phyloP scores from a whole-genome alignment of 495 filamentous ascomycete species.

The Patellaria atrata region DNA sequence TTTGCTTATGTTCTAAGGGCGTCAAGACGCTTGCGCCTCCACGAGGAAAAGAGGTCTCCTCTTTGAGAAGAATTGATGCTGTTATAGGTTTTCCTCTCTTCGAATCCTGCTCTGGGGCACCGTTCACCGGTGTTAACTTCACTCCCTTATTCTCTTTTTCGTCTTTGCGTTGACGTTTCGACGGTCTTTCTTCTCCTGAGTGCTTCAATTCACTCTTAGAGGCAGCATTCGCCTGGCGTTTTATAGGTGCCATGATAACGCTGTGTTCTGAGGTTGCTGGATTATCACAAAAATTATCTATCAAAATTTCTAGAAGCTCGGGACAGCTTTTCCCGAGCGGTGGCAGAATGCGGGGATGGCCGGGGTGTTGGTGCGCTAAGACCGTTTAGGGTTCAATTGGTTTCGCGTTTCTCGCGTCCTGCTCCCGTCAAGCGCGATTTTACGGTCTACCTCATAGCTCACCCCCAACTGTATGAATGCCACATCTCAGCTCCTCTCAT shows the following conservation, averaged over 20 bases:
- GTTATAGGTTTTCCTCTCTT: slow-evolving; percentile 8
- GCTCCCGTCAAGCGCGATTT: not conserved
- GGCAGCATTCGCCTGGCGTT: slow-evolving; percentile 13
- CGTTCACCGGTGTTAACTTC: slow-evolving; percentile 2
- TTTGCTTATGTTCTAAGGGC: slow-evolving; percentile 89
- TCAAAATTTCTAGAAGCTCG: no score
- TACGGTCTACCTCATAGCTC: not conserved
- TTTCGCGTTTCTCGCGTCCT: slow-evolving; percentile 1
- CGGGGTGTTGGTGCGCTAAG: not conserved
- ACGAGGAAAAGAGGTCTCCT: slow-evolving; percentile 81
- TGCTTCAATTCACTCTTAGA: slow-evolving; percentile 6
- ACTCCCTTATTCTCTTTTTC: slow-evolving; percentile 7
- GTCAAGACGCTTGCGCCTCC: slow-evolving; percentile 84
- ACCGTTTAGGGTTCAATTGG: not conserved
- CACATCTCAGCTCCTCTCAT: not conserved
- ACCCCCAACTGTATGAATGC: slow-evolving; percentile 7
- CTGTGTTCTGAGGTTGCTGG: no score
- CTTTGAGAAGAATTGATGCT: slow-evolving; percentile 45
- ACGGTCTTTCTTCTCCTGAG: slow-evolving; percentile 6
- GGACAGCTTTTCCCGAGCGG: no score
- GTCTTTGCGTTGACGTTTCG: slow-evolving; percentile 17
- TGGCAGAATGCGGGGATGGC: no score
- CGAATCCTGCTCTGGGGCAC: slow-evolving; percentile 1
- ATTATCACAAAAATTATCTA: no score
- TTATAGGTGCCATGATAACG: slow-evolving; percentile 13